A percentile compares a stretch with the other conserved stretches of the same genome.
phyloP scores from a whole-genome alignment of 768 basidiomycete genomes.

The Podaxis mareebaensis region DNA sequence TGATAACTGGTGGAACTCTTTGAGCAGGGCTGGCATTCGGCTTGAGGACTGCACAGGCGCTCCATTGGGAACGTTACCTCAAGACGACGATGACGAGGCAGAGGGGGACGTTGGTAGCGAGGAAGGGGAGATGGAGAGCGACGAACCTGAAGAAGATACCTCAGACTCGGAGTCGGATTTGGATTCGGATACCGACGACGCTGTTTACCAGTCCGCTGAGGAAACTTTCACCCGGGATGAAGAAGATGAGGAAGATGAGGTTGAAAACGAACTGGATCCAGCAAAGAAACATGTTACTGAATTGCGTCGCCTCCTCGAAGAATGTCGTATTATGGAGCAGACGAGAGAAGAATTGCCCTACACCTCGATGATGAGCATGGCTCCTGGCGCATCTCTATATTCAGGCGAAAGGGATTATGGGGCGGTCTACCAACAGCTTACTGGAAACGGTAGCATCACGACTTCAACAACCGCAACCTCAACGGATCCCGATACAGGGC shows the following conservation, averaged over 20 bases:
- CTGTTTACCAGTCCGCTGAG: conserved; percentile 13
- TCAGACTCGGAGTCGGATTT: conserved; percentile 22
- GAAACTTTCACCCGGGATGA: conserved; percentile 22
- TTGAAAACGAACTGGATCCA: conserved; percentile 21
- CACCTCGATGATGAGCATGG: conserved; percentile 17
- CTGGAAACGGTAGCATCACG: conserved; percentile 1
- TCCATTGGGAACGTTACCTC: conserved; percentile 52
- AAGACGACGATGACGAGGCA: conserved; percentile 32
- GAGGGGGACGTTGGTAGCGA: conserved; percentile 32
- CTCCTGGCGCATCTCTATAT: background rate
- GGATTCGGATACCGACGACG: conserved; percentile 6
- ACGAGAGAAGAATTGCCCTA: conserved; percentile 42
- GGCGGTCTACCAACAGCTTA: conserved; percentile 6
- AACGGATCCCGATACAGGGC: no score
- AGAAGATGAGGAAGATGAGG: conserved; percentile 31
- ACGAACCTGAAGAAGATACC: conserved; percentile 28
- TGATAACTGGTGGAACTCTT: conserved; percentile 69
- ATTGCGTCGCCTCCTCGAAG: conserved; percentile 55
- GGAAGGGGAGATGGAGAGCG: conserved; percentile 31
- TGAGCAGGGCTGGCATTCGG: conserved; percentile 47
- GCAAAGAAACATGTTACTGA: conserved; percentile 20
- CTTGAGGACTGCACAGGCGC: conserved; percentile 80
- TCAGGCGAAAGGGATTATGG: conserved; percentile 14
- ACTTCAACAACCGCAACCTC: background rate
- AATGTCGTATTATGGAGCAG: conserved; percentile 54